phyloP scores from a whole-genome alignment of 345 rosid genomes.

The Aethionema arabicum region DNA sequence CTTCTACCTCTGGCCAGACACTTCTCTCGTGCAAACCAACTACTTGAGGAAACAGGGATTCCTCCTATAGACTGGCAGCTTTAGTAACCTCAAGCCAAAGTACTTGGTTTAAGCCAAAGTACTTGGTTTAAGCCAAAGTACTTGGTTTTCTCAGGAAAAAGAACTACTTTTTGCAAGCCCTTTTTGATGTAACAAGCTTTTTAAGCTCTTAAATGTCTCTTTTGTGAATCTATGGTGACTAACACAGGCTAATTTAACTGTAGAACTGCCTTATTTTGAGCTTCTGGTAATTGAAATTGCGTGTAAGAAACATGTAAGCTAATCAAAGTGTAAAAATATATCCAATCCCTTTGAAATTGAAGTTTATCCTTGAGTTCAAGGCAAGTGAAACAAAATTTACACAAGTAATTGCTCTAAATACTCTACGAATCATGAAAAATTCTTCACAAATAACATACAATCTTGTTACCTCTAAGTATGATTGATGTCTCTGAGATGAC shows the following conservation, averaged over 20 bases:
- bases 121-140: background rate
- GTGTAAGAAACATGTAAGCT: slow-evolving; percentile 19
- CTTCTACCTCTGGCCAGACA: slow-evolving; percentile 52
- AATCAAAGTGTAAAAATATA: slow-evolving; percentile 1
- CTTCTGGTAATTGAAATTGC: slow-evolving; percentile 2
- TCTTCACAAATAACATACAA: slow-evolving; percentile 27
- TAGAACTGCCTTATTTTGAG: slow-evolving; percentile 15
- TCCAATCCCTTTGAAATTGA: slow-evolving; percentile 13
- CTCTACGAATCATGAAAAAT: slow-evolving; percentile 21
- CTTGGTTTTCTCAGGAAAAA: slow-evolving; percentile 2
- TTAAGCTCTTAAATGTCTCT: slow-evolving; percentile 21
- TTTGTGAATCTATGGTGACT: slow-evolving; percentile 25
- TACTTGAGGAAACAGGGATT: slow-evolving; percentile 65
- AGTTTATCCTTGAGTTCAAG: background rate
- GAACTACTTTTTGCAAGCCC: slow-evolving; percentile 18
- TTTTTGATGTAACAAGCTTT: slow-evolving; percentile 21
- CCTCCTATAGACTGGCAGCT: slow-evolving; percentile 86
- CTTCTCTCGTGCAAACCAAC: slow-evolving; percentile 81
- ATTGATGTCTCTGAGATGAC: slow-evolving; percentile 12
- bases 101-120: too few species aligned
- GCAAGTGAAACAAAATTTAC: slow-evolving; percentile 29
- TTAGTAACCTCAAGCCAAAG: slow-evolving; percentile 32
- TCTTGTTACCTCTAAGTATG: slow-evolving; percentile 26
- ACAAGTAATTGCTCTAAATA: slow-evolving; percentile 13
- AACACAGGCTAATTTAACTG: slow-evolving; percentile 17